Percentiles rank a stretch among this genome's conserved stretches.
These are phyloP conservation scores for Ammopiptanthus mongolicus DNA, from an alignment of 306 rosid genomes.

Conservation along the genomic window DNA sequence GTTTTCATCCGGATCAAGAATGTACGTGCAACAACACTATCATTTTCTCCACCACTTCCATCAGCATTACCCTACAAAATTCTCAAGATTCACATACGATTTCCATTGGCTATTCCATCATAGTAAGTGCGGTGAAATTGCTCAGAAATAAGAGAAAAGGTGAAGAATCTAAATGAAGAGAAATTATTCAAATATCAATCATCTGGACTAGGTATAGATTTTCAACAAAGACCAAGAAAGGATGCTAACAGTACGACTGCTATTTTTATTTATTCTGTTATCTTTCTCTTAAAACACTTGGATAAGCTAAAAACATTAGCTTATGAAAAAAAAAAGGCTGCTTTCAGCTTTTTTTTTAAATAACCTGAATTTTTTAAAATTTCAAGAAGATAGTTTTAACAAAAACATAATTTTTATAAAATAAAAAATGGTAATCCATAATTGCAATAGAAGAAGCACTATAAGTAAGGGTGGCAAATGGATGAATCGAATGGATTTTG, in stretches of 20 bases:
- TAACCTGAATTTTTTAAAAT: neutral
- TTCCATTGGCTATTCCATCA: constrained; percentile 1
- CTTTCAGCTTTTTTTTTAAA: neutral
- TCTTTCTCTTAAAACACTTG: neutral
- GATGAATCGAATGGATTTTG: too few relatives aligned
- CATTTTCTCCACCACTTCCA: constrained; percentile 42
- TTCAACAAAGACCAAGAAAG: neutral
- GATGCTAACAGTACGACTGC: neutral
- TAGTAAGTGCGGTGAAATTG: neutral
- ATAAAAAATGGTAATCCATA: neutral
- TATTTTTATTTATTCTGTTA: neutral
- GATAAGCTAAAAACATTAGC: neutral
- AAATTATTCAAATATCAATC: constrained; percentile 1
- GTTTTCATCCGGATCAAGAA: constrained; percentile 83
- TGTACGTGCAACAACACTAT: constrained; percentile 67
- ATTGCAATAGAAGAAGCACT: neutral
- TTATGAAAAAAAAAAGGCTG: neutral
- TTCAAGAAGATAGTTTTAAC: neutral
- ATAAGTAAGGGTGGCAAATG: too few relatives aligned
- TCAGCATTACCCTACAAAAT: constrained; percentile 58
- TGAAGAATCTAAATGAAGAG: constrained; percentile 3
- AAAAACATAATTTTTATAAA: neutral
- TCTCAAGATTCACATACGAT: neutral
- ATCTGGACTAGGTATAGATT: neutral
- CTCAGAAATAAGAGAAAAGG: neutral